These are phyloP conservation scores for Floccularia luteovirens DNA, from an alignment of 768 basidiomycete genomes.

Conservation along the genomic window DNA sequence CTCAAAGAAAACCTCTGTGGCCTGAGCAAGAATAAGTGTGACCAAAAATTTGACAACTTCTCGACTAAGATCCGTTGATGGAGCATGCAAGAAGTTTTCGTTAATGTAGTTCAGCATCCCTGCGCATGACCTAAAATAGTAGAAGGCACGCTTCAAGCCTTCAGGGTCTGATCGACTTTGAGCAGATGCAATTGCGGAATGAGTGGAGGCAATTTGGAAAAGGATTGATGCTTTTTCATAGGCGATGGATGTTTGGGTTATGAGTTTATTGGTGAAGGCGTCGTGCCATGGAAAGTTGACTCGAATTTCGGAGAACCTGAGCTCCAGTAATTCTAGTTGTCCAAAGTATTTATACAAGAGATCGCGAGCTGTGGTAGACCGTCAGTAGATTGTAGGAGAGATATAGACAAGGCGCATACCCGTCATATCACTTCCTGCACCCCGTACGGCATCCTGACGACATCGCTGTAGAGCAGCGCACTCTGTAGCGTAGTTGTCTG, in stretches of 20 bases:
- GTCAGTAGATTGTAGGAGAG: neutral
- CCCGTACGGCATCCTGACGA: constrained; percentile 92
- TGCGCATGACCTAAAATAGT: constrained; percentile 83
- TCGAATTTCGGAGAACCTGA: constrained; percentile 93
- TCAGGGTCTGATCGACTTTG: constrained; percentile 87
- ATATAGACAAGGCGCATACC: constrained; percentile 35
- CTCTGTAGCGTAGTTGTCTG: constrained; percentile 82
- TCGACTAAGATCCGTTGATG: constrained; percentile 87
- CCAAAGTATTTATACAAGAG: constrained; percentile 99
- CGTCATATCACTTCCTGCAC: constrained; percentile 94
- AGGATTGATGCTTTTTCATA: constrained; percentile 98
- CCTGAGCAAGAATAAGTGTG: constrained; percentile 84
- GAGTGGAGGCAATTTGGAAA: constrained; percentile 92
- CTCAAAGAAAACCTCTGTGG: constrained; percentile 94
- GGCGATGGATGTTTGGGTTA: constrained; percentile 92
- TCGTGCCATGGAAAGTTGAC: constrained; percentile 97
- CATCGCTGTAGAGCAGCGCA: constrained; percentile 82
- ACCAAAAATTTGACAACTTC: constrained; percentile 94
- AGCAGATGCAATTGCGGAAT: constrained; percentile 83
- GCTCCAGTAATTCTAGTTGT: constrained; percentile 93
- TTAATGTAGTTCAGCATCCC: constrained; percentile 99
- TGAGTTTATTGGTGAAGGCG: constrained; percentile 91
- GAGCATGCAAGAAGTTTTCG: constrained; percentile 98
- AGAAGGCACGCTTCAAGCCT: constrained; percentile 88
- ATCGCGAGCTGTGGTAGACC: constrained; percentile 58